Base-by-base conservation (phyloP, 2,329 filamentous ascomycete species). In the Aspergillus sp. region DNA sequence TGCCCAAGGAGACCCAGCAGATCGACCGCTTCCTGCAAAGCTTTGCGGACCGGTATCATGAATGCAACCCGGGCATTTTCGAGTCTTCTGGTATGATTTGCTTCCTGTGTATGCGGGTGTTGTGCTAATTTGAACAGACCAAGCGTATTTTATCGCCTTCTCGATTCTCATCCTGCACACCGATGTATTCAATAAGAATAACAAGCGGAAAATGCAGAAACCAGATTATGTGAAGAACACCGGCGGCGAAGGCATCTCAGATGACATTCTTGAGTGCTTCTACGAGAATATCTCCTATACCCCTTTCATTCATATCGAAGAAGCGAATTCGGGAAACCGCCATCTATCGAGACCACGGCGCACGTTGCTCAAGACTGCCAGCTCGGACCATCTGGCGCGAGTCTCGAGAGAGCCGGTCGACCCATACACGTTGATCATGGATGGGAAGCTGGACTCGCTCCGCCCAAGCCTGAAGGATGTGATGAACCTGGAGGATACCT, bases 141-240 rank as follows among this genome's bases (percentile, higher is more conserved):
- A 97, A 73, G 92, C 94, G n/a, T 97, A 97, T 70, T 96, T 97
- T 65, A 93, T 97, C 58, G 91, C 93, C 14, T 99, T 99, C 68
- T 97, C 93, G 2, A 85, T 99, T 52, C 83, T 99, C 54, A 97
- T 99, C 61, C 79, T 99, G 31, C 94, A 99, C 64, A 97, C 94
- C 0, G 94, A 99, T 68, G 90, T 96, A n/a, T 97, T 97, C 83
- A 99, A 99, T 79, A 96, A 96, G 74, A 99, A 97, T 77, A 97
- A 97, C 76, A 97, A 97, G 76, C 84, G 94, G 71, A 99, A 99
- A 74, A 99, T 99, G 94, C 91, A 96, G 67, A 95, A 96, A 68
- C 76, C 82, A 0, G 94, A 97, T 66, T 99, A 99, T 72, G 81
- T 97, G 62, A 97, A 95, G 72, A 97, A 97, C 69, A 95, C 92